Percentiles rank a stretch among this genome's conserved stretches.
Evolutionary conservation across 768 basidiomycete species (phyloP).

Genomic region (Hortiboletus flavorubellus): DNA sequence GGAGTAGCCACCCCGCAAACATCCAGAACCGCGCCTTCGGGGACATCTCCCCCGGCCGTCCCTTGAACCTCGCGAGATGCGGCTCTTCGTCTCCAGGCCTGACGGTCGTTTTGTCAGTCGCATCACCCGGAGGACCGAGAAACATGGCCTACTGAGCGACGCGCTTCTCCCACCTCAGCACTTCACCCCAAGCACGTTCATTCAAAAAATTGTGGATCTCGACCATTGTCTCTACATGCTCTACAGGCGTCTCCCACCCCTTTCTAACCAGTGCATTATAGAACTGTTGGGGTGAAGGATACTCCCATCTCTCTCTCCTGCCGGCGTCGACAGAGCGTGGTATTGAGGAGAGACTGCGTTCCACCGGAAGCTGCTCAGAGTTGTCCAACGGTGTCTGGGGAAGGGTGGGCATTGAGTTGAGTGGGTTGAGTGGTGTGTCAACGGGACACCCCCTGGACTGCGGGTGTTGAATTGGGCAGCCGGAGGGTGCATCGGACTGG

Average conservation of each 20-base stretch:
- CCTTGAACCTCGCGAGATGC: slow-evolving; percentile 81
- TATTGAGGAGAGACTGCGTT: slow-evolving; percentile 80
- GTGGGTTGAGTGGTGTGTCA: slow-evolving; percentile 51
- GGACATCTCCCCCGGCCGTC: slow-evolving; percentile 87
- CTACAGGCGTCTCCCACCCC: slow-evolving; percentile 96
- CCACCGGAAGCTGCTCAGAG: slow-evolving; percentile 58
- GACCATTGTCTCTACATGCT: slow-evolving; percentile 95
- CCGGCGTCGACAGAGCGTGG: slow-evolving; percentile 52
- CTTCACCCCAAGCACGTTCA: slow-evolving; percentile 94
- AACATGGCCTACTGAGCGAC: slow-evolving; percentile 26
- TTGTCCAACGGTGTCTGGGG: slow-evolving; percentile 63
- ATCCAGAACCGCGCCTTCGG: slow-evolving; percentile 90
- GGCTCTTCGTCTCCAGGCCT: slow-evolving; percentile 59
- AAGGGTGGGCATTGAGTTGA: slow-evolving; percentile 88
- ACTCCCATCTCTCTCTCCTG: slow-evolving; percentile 68
- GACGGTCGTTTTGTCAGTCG: slow-evolving; percentile 5
- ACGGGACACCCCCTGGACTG: slow-evolving; percentile 53
- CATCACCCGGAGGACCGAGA: not conserved
- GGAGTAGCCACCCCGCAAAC: slow-evolving; percentile 85
- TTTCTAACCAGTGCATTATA: slow-evolving; percentile 96
- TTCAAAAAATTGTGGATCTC: slow-evolving; percentile 98
- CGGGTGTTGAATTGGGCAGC: slow-evolving; percentile 45
- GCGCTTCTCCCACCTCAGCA: slow-evolving; percentile 87
- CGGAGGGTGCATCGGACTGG: slow-evolving; percentile 3
- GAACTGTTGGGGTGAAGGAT: slow-evolving; percentile 96